Base-by-base conservation (phyloP, 768 basidiomycete species). In the Podaxis sp. region DNA sequence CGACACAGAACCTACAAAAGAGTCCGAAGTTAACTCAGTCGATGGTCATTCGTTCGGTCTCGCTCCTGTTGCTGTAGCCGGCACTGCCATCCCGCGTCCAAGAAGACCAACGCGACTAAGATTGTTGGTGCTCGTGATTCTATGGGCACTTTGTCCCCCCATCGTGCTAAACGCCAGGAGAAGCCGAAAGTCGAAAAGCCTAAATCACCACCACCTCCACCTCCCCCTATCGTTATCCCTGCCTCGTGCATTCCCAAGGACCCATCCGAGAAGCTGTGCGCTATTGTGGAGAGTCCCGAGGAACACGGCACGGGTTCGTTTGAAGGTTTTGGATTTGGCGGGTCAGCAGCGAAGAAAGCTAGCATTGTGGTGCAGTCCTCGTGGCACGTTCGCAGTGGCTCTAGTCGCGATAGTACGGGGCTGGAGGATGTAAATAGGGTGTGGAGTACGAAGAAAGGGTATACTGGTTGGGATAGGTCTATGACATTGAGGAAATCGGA, bases 211-310 rank as follows among this genome's bases (percentile, higher is more conserved):
- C 62, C 65, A 37, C n/a, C 60, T 15, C 63, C 66, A 26, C 51
- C 62, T 30, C 61, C 60, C 28, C 40, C 67, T 24, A 46, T 57
- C 10, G 61, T 57, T 22, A 64, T 55, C 28, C 58, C 58, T 0
- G 50, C 66, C 4, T 63, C 65, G 24, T 66, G 50, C 55, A 64
- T 50, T 24, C 60, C 41, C 33, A 48, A 62, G 33, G 52, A 66
- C 38, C 44, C 56, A 8, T 15, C 64, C 2, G 69, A 68, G 40
- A 64, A 69, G 48, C 66, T 76, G 4, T 69, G 69, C 28, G 67
- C 73, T 40, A 76, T 78, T 58, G 71, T 76, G 13, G 76, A 78
- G 68, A 70, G 72, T 54, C 73, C 75, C 15, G 74, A 76, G 28
- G 76, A 78, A 59, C 72, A 72, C 55, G 69, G 72, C 10, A 51